Conservation (phyloP, 352 stramenopile genomes). For the Phytophthora syringae region DNA sequence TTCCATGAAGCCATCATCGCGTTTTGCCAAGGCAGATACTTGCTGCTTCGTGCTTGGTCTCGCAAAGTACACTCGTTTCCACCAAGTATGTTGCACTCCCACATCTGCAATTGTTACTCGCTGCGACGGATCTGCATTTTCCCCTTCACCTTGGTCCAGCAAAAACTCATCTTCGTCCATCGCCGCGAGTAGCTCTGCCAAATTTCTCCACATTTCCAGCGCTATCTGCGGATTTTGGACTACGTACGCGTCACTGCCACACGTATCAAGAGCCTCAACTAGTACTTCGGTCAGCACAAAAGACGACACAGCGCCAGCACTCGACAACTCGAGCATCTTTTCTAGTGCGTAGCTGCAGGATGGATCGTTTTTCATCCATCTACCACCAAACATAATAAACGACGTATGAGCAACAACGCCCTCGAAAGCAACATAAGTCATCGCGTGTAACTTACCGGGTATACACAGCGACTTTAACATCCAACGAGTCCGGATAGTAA, state of each 20-base stretch:
- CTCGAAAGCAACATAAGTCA: neutral
- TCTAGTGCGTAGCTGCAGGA: conserved; percentile 49
- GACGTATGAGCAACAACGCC: conserved; percentile 11
- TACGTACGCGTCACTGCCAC: conserved; percentile 64
- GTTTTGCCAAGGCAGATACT: conserved; percentile 32
- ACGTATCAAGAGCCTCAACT: conserved; percentile 56
- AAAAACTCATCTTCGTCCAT: conserved; percentile 57
- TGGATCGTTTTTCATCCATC: conserved; percentile 68
- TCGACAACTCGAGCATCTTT: conserved; percentile 59
- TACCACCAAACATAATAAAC: conserved; percentile 15
- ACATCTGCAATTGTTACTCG: conserved; percentile 42
- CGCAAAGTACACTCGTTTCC: conserved; percentile 67
- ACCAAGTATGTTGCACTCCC: conserved; percentile 50
- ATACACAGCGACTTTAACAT: conserved; percentile 48
- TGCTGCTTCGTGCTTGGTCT: conserved; percentile 41
- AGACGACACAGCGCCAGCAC: conserved; percentile 43
- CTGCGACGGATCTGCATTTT: conserved; percentile 1
- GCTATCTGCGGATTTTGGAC: conserved; percentile 39
- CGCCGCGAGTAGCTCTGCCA: conserved; percentile 54
- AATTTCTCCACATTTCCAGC: conserved; percentile 56
- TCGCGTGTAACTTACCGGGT: conserved; percentile 23
- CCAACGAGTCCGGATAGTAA: conserved; percentile 56
- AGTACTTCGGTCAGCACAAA: conserved; percentile 46
- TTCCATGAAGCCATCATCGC: conserved; percentile 37
- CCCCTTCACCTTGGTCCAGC: conserved; percentile 29